Base-by-base conservation (phyloP, 1,139 yeast genomes). In the Magnusiomyces clavatus region DNA sequence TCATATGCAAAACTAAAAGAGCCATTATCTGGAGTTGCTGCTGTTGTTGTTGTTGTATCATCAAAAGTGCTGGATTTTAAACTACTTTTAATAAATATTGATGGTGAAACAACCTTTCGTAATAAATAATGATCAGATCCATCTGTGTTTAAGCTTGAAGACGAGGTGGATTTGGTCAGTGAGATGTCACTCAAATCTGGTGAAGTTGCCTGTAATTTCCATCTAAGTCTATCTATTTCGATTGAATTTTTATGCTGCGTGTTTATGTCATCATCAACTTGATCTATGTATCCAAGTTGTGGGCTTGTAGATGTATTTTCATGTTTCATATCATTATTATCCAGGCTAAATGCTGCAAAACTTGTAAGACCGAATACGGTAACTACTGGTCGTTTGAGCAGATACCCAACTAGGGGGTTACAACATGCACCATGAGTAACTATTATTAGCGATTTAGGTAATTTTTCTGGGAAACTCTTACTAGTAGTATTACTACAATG, bases 381-480 rank as follows among this genome's bases (percentile, higher is more conserved):
- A 40, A 70, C 60, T 43, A 68, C 58, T 5, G 74, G 73, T 49
- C 57, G 58, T 40, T 64, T 60, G 8, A 63, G 54, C 24, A 70
- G 51, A 14, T 61, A 61, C 11, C 71, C 71, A 35, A 70, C 58
- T 49, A 70, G 56, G 10, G 74, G 67, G 49, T 69, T 70, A 56
- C 72, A 67, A 0, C 71, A 69, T 2, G 74, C 73, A 1, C 74
- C 74, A 52, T 71, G 74, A 13, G 73, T 66, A 8, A 70, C 73
- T 17, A 70, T 50, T 1, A 69, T 56, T 5, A 67, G 59, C 3
- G 66, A 61, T n/a, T 56, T 50, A 34, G 55, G 47, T 34, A 52
- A 38, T 36, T 51, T 45, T 36, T 13, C n/a, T 19, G n/a, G 8
- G 8, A 8, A 24, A 24, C 4, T 24, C 31, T 24, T 24, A 24